Base-by-base conservation (phyloP, 805 yeast species). In the Suhomyces sp. region DNA sequence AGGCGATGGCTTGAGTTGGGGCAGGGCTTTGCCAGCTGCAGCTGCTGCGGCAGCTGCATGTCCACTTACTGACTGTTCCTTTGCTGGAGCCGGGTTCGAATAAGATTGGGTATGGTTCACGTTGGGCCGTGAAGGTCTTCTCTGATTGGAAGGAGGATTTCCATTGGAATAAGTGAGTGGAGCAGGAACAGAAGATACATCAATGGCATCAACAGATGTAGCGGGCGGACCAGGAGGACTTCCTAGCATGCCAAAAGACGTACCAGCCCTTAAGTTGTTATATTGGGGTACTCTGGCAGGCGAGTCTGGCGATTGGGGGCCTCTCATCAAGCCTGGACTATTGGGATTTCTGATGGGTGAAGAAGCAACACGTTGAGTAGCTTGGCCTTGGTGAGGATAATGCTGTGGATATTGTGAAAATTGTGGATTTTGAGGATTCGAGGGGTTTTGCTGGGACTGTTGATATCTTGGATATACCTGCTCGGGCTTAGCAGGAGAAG, bases 221-320 rank as follows among this genome's bases (percentile, higher is more conserved):
- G 15, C 20, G 33, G 48, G 6, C 4, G 43, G 13, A 19, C 10
- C 41, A 21, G 29, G 27, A 13, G 41, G 25, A 13, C 48, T 22
- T n/a, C 17, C 12, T 7, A n/a, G 15, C n/a, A 3, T 6, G 8
- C 15, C 24, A 31, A 62, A 63, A 1, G 65, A 64, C 6, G 67
- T 62, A 19, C 61, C 61, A 9, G 48, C 44, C 7, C 64, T 47
- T 27, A 61, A 47, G 44, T 60, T 59, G 5, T 58, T 43, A 15
- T 44, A 27, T 15, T 41, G 25, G 4, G 52, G 44, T 9, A 22
- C 17, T 25, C 35, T 48, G n/a, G 27, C 24, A 2, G 39, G 46
- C 17, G 37, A 48, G 13, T 45, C 47, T 33, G 40, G 47, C 19
- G 47, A 24, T 17, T 20, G 20, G 20, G 49, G 44, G 39, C 20